phyloP scores from a whole-genome alignment of 495 filamentous ascomycete genomes.

The Penicillium subrubescens region DNA sequence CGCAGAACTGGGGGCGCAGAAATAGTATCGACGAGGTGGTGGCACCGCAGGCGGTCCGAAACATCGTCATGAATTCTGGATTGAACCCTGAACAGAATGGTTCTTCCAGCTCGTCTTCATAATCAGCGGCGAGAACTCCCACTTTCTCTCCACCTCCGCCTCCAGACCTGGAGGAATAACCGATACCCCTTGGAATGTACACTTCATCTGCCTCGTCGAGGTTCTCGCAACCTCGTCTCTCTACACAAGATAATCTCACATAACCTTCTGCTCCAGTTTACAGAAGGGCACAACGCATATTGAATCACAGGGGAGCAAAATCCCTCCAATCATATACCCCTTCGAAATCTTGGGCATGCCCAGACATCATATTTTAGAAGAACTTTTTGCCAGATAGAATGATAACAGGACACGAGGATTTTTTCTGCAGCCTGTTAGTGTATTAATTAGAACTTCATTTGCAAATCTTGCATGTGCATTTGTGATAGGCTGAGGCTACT shows the following conservation, averaged over 20 bases:
- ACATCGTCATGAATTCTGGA: slow-evolving; percentile 22
- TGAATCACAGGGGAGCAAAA: not conserved
- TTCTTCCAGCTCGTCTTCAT: slow-evolving; percentile 17
- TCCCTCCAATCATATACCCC: slow-evolving; percentile 3
- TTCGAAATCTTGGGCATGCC: not conserved
- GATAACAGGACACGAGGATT: not conserved
- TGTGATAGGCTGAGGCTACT: not conserved
- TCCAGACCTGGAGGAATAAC: not conserved
- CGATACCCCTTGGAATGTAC: slow-evolving; percentile 5
- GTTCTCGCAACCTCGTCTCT: not conserved
- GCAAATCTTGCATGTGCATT: not conserved
- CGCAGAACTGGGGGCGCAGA: slow-evolving; percentile 86
- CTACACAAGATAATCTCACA: not conserved
- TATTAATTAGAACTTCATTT: slow-evolving; percentile 4
- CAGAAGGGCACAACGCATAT: not conserved
- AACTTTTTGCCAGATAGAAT: slow-evolving; percentile 13
- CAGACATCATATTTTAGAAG: slow-evolving; percentile 1
- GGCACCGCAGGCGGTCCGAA: slow-evolving; percentile 36
- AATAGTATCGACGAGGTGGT: slow-evolving; percentile 63
- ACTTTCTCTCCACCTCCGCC: too few relatives aligned
- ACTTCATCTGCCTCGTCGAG: not conserved
- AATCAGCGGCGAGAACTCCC: not conserved
- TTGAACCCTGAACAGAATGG: slow-evolving; percentile 22
- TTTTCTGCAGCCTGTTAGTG: not conserved
- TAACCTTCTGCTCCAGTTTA: slow-evolving; percentile 3